Conservation (phyloP, 78 protist genomes). For the Mantamonas sphyraenae region DNA sequence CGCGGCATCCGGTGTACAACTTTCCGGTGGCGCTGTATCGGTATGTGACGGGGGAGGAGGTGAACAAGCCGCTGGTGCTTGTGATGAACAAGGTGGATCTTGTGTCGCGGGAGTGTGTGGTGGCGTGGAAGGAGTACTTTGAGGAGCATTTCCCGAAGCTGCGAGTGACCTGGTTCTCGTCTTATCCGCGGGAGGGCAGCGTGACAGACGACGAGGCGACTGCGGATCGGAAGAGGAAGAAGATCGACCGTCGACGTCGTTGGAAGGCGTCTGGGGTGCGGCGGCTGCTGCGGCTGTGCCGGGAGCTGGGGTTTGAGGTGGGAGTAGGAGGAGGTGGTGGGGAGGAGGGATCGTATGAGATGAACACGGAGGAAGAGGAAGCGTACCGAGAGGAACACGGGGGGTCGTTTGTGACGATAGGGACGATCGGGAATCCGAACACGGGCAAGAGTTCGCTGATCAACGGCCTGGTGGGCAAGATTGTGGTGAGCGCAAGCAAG, state of each 20-base stretch:
- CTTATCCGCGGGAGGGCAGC: conserved; percentile 1
- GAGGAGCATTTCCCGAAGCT: neutral
- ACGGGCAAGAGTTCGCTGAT: conserved; percentile 55
- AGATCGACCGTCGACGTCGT: no score
- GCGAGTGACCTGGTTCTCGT: neutral
- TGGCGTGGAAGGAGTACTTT: neutral
- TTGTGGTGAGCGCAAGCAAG: conserved; percentile 20
- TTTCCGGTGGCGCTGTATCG: conserved; percentile 22
- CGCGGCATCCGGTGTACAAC: conserved; percentile 40
- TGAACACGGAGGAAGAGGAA: no score
- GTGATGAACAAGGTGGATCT: conserved; percentile 41
- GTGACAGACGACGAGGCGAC: no score
- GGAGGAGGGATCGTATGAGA: no score
- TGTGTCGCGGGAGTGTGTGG: neutral
- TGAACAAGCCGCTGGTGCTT: neutral
- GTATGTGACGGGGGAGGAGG: neutral
- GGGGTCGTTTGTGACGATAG: no score
- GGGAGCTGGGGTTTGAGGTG: no score
- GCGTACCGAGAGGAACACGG: no score
- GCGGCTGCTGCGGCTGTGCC: no score
- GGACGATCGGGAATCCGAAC: conserved; percentile 50
- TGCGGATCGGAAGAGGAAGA: no score
- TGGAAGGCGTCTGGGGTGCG: no score
- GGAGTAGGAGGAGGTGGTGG: no score
- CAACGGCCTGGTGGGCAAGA: conserved; percentile 42